Evolutionary conservation across 768 basidiomycete species (phyloP), one percentile per base, ranked within the genome.

Genomic region (Panellus pusillus): DNA sequence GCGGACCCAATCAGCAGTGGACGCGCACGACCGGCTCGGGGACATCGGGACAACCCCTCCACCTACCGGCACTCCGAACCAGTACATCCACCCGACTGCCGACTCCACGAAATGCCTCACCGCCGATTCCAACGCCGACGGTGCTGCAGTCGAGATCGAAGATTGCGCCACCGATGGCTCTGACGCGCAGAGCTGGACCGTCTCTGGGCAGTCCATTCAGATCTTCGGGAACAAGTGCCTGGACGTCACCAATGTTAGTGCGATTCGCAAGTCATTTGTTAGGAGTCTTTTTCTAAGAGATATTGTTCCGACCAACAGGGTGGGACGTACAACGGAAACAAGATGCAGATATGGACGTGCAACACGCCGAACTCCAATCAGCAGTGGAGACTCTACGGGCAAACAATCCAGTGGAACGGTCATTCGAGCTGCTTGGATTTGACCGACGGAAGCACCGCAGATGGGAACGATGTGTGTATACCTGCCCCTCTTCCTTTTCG

Each of bases 141-240:
- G 65, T 29, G 63, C 65, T 6, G 41, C 61, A 13, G 57, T 66
- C 19, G 52, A 32, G 13, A 47, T 66, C 32, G 9, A 9, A 3
- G 14, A 14, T 7, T 35, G 32, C 8, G 14, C 57, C 15, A 61
- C 64, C 52, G 56, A 53, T n/a, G 64, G 62, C 14, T 60, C 61
- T 18, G 51, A 50, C 6, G 45, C 52, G 28, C 65, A 67, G 50
- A 50, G 50, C 37, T 66, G 62, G 62, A 65, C 65, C 9, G 55
- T 61, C 40, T 47, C 44, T 18, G 58, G 58, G 13, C 53, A 51
- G 20, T n/a, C 42, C 4, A 36, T 68, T 27, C 50, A 54, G 45
- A 37, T 66, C 48, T 58, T 48, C 19, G 60, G 62, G 9, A 47
- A 35, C 19, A 53, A 61, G 38, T 68, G 66, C 41, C 44, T 68